Evolutionary conservation across 345 rosid species (phyloP).

Genomic region (Eucalyptus marginata): DNA sequence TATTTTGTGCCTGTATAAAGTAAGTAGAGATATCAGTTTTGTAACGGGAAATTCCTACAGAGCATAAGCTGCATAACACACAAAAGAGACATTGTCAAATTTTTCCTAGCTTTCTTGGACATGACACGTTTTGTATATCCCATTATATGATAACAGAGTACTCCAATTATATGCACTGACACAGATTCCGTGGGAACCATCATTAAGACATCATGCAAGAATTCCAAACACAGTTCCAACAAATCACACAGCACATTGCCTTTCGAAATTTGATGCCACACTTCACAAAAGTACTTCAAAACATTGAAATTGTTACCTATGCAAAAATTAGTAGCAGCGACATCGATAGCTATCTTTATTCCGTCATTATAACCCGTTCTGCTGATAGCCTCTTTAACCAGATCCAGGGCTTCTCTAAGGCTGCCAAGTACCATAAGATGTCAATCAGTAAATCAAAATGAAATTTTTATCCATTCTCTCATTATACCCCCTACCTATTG

Average conservation of each 20-base stretch:
- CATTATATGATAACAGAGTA: not conserved
- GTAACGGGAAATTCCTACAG: not conserved
- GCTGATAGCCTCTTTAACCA: constrained; percentile 83
- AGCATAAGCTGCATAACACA: not conserved
- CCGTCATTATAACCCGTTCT: constrained; percentile 76
- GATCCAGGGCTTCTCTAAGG: constrained; percentile 80
- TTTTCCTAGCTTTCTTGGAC: not conserved
- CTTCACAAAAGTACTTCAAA: not conserved
- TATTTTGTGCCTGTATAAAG: constrained; percentile 69
- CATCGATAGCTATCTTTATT: constrained; percentile 90
- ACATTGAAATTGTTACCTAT: constrained; percentile 38
- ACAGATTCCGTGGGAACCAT: not conserved
- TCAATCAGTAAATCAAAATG: not conserved
- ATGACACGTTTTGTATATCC: not conserved
- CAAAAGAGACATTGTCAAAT: not conserved
- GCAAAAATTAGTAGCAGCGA: constrained; percentile 83
- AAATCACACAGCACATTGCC: not conserved
- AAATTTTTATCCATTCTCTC: not conserved
- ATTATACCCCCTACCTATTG: not conserved
- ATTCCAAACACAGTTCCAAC: not conserved
- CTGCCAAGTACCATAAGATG: constrained; percentile 23
- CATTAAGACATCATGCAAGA: not conserved
- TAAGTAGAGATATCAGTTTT: not conserved
- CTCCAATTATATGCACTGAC: not conserved
- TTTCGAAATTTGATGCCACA: not conserved